Evolutionary conservation across 768 basidiomycete genomes (phyloP).

Genomic region (Tremella fuciformis): DNA sequence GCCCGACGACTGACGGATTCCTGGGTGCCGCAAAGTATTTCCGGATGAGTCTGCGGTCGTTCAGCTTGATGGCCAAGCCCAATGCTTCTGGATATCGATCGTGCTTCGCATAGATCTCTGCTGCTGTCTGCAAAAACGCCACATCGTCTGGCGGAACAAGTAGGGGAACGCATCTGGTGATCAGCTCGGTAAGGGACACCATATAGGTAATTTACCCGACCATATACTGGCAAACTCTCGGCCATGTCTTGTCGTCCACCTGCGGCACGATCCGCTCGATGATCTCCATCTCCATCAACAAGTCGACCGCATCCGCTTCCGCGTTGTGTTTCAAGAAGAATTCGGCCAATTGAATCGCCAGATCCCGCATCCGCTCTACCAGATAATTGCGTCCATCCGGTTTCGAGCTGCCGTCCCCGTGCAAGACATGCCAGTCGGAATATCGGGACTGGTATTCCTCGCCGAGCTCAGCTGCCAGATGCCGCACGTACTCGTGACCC

Average conservation of each 20-base stretch:
- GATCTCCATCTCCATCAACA: conserved; percentile 88
- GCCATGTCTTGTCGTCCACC: conserved; percentile 68
- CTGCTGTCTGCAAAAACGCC: conserved; percentile 80
- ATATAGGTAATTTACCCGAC: conserved; percentile 63
- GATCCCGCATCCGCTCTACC: conserved; percentile 66
- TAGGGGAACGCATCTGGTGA: conserved; percentile 71
- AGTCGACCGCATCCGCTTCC: conserved; percentile 95
- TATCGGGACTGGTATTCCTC: conserved; percentile 68
- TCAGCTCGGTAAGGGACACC: conserved; percentile 33
- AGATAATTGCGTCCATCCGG: conserved; percentile 28
- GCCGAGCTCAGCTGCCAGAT: conserved; percentile 91
- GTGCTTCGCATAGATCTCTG: conserved; percentile 81
- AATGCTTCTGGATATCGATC: conserved; percentile 88
- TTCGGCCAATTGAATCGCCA: conserved; percentile 78
- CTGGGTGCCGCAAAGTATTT: conserved; percentile 85
- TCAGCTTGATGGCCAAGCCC: conserved; percentile 76
- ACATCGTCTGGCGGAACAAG: conserved; percentile 90
- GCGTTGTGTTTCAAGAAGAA: conserved; percentile 93
- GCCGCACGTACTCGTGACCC: conserved; percentile 98
- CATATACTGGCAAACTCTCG: conserved; percentile 93
- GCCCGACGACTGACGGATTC: conserved; percentile 67
- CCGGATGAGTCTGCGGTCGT: conserved; percentile 72
- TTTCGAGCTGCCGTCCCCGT: conserved; percentile 3
- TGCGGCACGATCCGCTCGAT: conserved; percentile 71
- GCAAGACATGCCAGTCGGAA: conserved; percentile 8